Conservation (phyloP, 1,284 basidiomycete species). For the Ceratobasidium sp. region DNA sequence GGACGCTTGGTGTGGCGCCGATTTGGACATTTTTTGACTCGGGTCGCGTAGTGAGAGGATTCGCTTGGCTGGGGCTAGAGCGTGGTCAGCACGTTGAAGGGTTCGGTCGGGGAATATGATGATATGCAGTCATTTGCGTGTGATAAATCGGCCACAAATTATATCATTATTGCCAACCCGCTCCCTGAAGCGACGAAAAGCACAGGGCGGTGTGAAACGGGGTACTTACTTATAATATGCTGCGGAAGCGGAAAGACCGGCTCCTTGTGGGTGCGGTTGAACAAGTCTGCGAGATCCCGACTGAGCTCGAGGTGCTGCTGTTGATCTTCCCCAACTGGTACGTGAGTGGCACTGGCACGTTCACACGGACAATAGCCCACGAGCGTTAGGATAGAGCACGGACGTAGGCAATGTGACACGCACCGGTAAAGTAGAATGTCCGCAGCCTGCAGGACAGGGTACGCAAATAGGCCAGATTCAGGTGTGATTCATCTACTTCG, state of each 20-base stretch:
- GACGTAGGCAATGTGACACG: constrained; percentile 41
- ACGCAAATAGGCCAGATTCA: constrained; percentile 90
- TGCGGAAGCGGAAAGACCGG: constrained; percentile 75
- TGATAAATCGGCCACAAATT: neutral
- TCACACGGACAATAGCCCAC: neutral
- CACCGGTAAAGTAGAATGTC: constrained; percentile 89
- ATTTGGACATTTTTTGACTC: constrained; percentile 94
- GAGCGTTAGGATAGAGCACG: neutral
- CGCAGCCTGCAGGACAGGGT: constrained; percentile 92
- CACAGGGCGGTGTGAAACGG: neutral
- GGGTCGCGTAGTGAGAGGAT: constrained; percentile 88
- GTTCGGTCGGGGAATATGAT: neutral
- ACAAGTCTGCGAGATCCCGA: constrained; percentile 81
- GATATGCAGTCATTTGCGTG: constrained; percentile 18
- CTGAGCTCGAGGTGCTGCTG: constrained; percentile 90
- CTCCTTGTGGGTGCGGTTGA: constrained; percentile 68
- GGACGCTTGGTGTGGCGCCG: constrained; percentile 77
- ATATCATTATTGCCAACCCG: constrained; percentile 11
- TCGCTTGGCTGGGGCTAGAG: constrained; percentile 73
- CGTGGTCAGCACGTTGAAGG: constrained; percentile 9
- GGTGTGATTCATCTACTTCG: constrained; percentile 79
- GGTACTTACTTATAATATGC: constrained; percentile 72
- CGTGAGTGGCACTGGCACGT: constrained; percentile 81
- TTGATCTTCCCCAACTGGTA: constrained; percentile 96
- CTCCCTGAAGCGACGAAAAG: constrained; percentile 2